Evolutionary conservation across 306 rosid species (phyloP).

Genomic region (Urtica urens): DNA sequence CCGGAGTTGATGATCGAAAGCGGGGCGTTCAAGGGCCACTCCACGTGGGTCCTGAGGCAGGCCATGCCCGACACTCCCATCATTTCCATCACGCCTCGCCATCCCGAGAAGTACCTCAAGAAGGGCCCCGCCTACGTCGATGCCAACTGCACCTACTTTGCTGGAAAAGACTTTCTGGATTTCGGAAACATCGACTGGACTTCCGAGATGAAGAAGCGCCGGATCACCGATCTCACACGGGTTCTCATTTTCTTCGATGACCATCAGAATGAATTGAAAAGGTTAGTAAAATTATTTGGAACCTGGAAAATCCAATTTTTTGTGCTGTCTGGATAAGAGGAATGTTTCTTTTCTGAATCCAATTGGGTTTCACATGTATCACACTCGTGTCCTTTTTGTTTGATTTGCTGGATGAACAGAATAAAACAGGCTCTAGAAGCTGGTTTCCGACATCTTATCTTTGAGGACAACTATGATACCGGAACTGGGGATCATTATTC

Average conservation of each 20-base stretch:
- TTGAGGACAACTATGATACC: constrained; percentile 98
- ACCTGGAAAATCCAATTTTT: constrained; percentile 13
- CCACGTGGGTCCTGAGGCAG: constrained; percentile 96
- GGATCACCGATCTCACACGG: constrained; percentile 52
- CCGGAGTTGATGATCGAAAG: constrained; percentile 94
- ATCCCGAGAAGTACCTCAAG: constrained; percentile 88
- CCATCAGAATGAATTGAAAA: constrained; percentile 93
- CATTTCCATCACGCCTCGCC: constrained; percentile 80
- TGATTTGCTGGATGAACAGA: constrained; percentile 38
- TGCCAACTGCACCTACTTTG: constrained; percentile 78
- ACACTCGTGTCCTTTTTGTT: too few species aligned
- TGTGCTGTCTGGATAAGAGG: too few species aligned
- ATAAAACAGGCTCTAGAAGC: constrained; percentile 68
- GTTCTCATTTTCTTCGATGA: constrained; percentile 90
- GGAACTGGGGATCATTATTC: constrained; percentile 99
- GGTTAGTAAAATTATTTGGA: constrained; percentile 40
- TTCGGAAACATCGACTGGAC: constrained; percentile 86
- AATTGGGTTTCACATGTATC: too few species aligned
- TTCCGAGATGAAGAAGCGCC: constrained; percentile 48
- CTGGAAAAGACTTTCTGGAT: constrained; percentile 92
- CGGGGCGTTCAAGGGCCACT: constrained; percentile 98
- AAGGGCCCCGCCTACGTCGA: constrained; percentile 98
- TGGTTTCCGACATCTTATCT: constrained; percentile 87
- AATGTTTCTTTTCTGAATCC: constrained; percentile 21
- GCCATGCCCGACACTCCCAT: constrained; percentile 78